phyloP scores from a whole-genome alignment of 2,329 filamentous ascomycete genomes.

The Gaeumannomyces tritici region DNA sequence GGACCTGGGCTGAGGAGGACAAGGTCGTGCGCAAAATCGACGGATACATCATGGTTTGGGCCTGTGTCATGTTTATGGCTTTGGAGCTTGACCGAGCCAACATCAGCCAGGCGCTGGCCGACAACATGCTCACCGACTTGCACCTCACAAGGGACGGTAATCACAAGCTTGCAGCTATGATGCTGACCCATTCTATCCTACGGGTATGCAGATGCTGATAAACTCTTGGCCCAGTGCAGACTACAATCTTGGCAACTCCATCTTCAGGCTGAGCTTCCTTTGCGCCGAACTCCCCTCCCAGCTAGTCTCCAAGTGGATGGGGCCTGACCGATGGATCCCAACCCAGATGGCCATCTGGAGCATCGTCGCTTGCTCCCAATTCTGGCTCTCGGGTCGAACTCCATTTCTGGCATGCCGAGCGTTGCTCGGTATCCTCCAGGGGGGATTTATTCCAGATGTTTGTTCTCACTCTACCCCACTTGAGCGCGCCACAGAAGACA shows the following conservation, averaged over 20 bases:
- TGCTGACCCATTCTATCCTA: background rate
- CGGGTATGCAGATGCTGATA: background rate
- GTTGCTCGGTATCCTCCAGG: constrained; percentile 31
- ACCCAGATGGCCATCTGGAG: constrained; percentile 48
- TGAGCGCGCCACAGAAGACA: too few relatives aligned
- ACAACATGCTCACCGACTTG: constrained; percentile 35
- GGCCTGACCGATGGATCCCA: constrained; percentile 51
- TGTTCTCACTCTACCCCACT: background rate
- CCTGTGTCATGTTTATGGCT: constrained; percentile 38
- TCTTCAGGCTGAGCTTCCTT: constrained; percentile 40
- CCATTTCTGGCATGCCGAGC: constrained; percentile 28
- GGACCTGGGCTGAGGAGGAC: constrained; percentile 30
- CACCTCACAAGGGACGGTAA: constrained; percentile 32
- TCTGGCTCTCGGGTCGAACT: constrained; percentile 24
- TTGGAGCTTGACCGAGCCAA: constrained; percentile 41
- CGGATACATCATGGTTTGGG: constrained; percentile 31
- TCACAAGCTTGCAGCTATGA: background rate
- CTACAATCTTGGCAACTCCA: constrained; percentile 38
- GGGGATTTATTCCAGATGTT: constrained; percentile 36
- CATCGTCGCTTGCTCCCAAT: constrained; percentile 39
- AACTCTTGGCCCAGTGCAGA: constrained; percentile 13
- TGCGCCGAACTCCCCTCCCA: constrained; percentile 50
- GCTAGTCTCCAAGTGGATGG: constrained; percentile 47
- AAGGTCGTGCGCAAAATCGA: constrained; percentile 34
- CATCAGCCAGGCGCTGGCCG: constrained; percentile 34